Evolutionary conservation across 352 stramenopile species (phyloP).

Genomic region (Pseudoperonospora humuli): DNA sequence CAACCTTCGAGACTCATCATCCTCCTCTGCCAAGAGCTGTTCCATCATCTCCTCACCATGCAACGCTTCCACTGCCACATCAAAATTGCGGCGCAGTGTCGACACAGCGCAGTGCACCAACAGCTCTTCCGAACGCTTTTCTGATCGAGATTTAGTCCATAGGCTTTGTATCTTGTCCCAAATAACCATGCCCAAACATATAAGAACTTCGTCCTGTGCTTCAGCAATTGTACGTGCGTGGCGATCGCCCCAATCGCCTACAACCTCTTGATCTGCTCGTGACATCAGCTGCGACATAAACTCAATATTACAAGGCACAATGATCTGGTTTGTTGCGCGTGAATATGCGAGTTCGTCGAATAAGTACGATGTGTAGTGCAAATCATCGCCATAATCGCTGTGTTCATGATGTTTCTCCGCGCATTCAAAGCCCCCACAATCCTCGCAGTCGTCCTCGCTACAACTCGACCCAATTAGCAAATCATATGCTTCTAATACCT

Average conservation of each 20-base stretch:
- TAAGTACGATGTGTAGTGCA: conserved; percentile 81
- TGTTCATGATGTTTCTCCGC: conserved; percentile 66
- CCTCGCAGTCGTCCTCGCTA: conserved; percentile 81
- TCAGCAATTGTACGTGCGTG: conserved; percentile 80
- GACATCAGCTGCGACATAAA: conserved; percentile 83
- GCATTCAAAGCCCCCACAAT: conserved; percentile 75
- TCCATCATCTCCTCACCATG: conserved; percentile 86
- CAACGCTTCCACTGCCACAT: conserved; percentile 73
- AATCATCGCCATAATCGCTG: conserved; percentile 69
- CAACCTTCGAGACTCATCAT: conserved; percentile 65
- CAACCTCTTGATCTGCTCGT: conserved; percentile 73
- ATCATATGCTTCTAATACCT: conserved; percentile 84
- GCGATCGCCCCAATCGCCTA: conserved; percentile 74
- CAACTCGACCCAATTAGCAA: conserved; percentile 77
- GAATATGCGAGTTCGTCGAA: conserved; percentile 84
- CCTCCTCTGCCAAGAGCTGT: conserved; percentile 74
- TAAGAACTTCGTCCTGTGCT: conserved; percentile 81
- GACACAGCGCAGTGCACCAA: conserved; percentile 71
- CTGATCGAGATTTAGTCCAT: conserved; percentile 67
- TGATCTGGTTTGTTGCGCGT: conserved; percentile 70
- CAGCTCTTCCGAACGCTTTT: conserved; percentile 73
- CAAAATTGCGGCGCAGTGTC: conserved; percentile 74
- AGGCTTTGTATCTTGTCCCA: conserved; percentile 85
- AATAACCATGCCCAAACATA: conserved; percentile 82
- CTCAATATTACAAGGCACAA: conserved; percentile 79